A percentile compares a stretch with the other conserved stretches of the same genome.
Evolutionary conservation across 495 filamentous ascomycete genomes (phyloP).

Genomic region (Penicillium pancosmium): DNA sequence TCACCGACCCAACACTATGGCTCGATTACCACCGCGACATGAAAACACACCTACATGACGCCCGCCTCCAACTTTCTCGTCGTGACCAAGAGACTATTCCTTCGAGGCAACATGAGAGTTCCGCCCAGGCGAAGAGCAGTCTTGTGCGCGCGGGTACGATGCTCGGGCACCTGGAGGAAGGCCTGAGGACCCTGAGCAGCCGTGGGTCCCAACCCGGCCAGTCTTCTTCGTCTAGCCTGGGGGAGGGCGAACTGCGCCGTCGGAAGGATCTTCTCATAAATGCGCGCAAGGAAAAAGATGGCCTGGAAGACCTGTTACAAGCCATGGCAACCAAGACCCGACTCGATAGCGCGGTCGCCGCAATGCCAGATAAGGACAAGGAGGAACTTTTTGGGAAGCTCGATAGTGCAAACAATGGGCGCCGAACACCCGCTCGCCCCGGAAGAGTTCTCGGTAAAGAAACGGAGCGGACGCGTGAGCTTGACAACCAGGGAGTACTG

Average conservation of each 20-base stretch:
- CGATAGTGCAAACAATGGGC: conserved; percentile 14
- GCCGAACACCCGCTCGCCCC: conserved; percentile 35
- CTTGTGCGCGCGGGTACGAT: conserved; percentile 74
- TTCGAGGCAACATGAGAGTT: conserved; percentile 74
- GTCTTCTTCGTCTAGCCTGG: conserved; percentile 47
- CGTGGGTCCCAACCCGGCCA: conserved; percentile 3
- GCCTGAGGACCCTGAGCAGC: conserved; percentile 55
- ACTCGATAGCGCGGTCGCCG: conserved; percentile 49
- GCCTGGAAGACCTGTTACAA: conserved; percentile 77
- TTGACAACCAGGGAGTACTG: conserved; percentile 88
- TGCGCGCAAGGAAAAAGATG: conserved; percentile 82
- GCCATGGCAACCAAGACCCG: conserved; percentile 65
- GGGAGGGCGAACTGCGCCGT: conserved; percentile 85
- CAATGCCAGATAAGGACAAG: conserved; percentile 63
- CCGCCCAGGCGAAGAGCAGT: conserved; percentile 77
- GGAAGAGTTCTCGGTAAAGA: conserved; percentile 85
- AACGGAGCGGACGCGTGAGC: conserved; percentile 82
- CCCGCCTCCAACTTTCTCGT: conserved; percentile 69
- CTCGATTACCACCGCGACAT: conserved; percentile 82
- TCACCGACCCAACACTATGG: conserved; percentile 82
- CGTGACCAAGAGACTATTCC: conserved; percentile 73
- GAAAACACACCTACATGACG: conserved; percentile 81
- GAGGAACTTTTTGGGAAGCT: conserved; percentile 45
- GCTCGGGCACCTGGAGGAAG: conserved; percentile 69
- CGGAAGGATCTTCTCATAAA: conserved; percentile 76